phyloP scores from a whole-genome alignment of 1,284 basidiomycete species.

The Cutaneotrichosporon daszewskae region DNA sequence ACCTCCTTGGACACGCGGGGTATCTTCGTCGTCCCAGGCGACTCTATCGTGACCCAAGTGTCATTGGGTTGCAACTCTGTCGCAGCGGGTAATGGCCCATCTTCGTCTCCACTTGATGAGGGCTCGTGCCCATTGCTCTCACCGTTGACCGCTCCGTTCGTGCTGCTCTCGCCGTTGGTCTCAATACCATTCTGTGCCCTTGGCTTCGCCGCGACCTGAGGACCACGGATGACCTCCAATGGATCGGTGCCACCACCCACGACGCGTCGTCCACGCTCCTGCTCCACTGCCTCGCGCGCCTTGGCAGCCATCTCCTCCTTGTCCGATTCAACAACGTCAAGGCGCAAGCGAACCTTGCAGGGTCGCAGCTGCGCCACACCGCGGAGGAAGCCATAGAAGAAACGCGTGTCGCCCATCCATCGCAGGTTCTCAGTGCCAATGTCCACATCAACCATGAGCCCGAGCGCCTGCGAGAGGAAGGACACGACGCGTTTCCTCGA shows the following conservation, averaged over 20 bases:
- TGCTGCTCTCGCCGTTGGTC: background rate
- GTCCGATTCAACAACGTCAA: constrained; percentile 66
- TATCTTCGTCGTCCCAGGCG: background rate
- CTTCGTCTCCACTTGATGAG: constrained; percentile 8
- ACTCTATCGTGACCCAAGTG: constrained; percentile 39
- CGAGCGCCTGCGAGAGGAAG: constrained; percentile 81
- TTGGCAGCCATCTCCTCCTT: constrained; percentile 60
- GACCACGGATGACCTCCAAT: constrained; percentile 8
- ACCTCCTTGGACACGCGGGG: background rate
- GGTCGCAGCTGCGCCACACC: constrained; percentile 64
- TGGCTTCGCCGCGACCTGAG: constrained; percentile 1
- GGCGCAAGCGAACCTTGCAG: constrained; percentile 64
- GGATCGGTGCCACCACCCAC: constrained; percentile 21
- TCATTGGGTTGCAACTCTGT: constrained; percentile 33
- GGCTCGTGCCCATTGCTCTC: background rate
- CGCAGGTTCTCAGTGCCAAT: constrained; percentile 75
- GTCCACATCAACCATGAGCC: constrained; percentile 88
- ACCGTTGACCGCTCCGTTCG: background rate
- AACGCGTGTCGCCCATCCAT: constrained; percentile 90
- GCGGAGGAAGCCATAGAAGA: constrained; percentile 73
- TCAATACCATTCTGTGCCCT: background rate
- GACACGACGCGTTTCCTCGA: constrained; percentile 56
- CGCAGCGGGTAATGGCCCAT: constrained; percentile 23
- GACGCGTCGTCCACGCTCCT: constrained; percentile 4
- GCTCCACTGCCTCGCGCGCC: constrained; percentile 28